Evolutionary conservation across 331 rosid genomes (phyloP).

Genomic region (Arachis monticola): DNA sequence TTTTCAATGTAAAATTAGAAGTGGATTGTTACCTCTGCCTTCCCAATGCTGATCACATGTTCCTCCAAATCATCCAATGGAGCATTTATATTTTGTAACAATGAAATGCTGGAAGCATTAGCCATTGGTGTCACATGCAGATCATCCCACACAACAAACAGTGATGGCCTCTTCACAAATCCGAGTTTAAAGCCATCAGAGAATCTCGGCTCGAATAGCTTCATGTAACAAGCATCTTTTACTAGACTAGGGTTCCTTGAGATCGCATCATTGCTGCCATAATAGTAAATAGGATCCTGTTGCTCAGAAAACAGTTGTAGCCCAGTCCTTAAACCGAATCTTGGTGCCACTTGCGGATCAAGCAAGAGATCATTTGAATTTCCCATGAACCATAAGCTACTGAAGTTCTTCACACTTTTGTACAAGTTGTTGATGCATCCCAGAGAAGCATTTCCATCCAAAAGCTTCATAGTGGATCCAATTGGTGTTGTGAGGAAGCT

Average conservation of each 20-base stretch:
- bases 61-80: conserved; percentile 20
- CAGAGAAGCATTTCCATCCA: conserved; percentile 14
- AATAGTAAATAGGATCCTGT: conserved; percentile 23
- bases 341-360: conserved; percentile 26
- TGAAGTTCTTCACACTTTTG: conserved; percentile 34
- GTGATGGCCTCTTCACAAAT: conserved; percentile 42
- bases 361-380: conserved; percentile 12
- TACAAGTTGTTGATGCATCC: conserved; percentile 32
- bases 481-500: conserved; percentile 38
- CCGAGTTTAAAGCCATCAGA: conserved; percentile 28
- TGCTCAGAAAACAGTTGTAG: conserved; percentile 25
- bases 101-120: conserved; percentile 30
- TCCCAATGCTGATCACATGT: conserved; percentile 29
- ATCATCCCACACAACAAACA: conserved; percentile 44
- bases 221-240: too few relatives aligned
- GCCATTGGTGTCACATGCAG: conserved; percentile 32
- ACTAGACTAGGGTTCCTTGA: background rate
- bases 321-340: conserved; percentile 28
- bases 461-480: conserved; percentile 25
- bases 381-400: conserved; percentile 21
- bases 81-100: conserved; percentile 30
- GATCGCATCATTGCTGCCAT: conserved; percentile 36
- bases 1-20: background rate
- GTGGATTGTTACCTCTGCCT: conserved; percentile 22
- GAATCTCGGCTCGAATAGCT: conserved; percentile 23